These are phyloP conservation scores for Bipolaris victoriae DNA, from an alignment of 2,329 filamentous ascomycete species.

Conservation along the genomic window DNA sequence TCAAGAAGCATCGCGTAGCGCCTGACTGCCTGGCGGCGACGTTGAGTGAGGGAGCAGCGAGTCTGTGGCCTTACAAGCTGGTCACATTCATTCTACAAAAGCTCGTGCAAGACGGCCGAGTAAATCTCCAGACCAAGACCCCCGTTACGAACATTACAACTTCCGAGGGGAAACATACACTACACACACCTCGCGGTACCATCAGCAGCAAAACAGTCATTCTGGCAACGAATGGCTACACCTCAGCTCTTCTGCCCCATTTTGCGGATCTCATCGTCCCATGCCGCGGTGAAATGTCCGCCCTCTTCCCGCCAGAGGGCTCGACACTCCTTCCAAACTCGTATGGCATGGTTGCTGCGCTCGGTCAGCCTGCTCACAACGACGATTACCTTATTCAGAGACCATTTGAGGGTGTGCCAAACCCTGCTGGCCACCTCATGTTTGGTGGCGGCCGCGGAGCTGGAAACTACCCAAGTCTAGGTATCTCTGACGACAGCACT, in stretches of 20 bases:
- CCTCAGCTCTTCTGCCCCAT: slow-evolving; percentile 72
- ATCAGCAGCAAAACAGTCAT: slow-evolving; percentile 70
- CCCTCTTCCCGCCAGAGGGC: slow-evolving; percentile 63
- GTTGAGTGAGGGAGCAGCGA: slow-evolving; percentile 68
- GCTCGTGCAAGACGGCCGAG: slow-evolving; percentile 56
- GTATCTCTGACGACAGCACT: slow-evolving; percentile 64
- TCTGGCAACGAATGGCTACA: slow-evolving; percentile 84
- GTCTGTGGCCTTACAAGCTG: slow-evolving; percentile 84
- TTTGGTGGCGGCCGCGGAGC: slow-evolving; percentile 72
- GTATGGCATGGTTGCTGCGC: slow-evolving; percentile 67
- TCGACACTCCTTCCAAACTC: slow-evolving; percentile 59
- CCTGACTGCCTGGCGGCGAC: slow-evolving; percentile 65
- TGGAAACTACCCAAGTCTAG: slow-evolving; percentile 56
- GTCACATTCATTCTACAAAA: slow-evolving; percentile 72
- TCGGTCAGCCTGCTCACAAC: slow-evolving; percentile 55
- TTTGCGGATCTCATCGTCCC: slow-evolving; percentile 78
- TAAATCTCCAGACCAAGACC: slow-evolving; percentile 79
- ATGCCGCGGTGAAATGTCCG: slow-evolving; percentile 74
- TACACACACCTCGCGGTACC: slow-evolving; percentile 72
- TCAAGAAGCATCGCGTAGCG: slow-evolving; percentile 59
- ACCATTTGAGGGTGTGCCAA: slow-evolving; percentile 54
- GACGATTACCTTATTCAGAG: slow-evolving; percentile 78
- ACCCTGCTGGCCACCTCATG: slow-evolving; percentile 64
- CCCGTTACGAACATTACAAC: slow-evolving; percentile 58
- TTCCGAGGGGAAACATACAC: slow-evolving; percentile 57